These are phyloP conservation scores for Zymoseptoria crescenta DNA, from an alignment of 2,329 filamentous ascomycete species.

Conservation along the genomic window DNA sequence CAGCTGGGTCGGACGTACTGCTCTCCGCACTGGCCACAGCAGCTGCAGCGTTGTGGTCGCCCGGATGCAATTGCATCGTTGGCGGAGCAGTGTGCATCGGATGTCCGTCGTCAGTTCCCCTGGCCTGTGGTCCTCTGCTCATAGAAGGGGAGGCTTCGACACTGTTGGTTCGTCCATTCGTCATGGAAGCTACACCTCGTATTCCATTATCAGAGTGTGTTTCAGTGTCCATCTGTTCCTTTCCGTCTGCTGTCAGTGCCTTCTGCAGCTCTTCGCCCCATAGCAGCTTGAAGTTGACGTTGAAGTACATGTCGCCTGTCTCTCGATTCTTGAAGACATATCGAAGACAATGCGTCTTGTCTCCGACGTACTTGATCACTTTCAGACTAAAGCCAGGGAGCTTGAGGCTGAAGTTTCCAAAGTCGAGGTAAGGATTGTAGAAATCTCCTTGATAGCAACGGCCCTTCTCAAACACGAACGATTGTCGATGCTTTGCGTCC, in stretches of 20 bases:
- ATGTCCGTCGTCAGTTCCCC: background rate
- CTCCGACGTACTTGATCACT: slow-evolving; percentile 40
- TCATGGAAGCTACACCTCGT: slow-evolving; percentile 1
- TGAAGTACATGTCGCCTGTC: slow-evolving; percentile 37
- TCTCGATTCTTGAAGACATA: slow-evolving; percentile 39
- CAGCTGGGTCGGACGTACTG: background rate
- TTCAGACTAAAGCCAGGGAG: slow-evolving; percentile 40
- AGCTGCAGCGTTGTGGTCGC: slow-evolving; percentile 14
- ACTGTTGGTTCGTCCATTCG: background rate
- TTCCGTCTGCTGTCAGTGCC: slow-evolving; percentile 25
- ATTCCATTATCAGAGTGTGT: background rate
- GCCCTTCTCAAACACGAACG: slow-evolving; percentile 38
- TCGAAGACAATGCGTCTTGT: slow-evolving; percentile 40
- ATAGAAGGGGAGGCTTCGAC: background rate
- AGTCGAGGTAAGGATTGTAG: slow-evolving; percentile 43
- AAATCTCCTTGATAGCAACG: slow-evolving; percentile 40
- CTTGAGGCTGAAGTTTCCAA: slow-evolving; percentile 38
- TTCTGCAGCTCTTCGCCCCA: slow-evolving; percentile 37
- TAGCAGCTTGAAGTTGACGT: slow-evolving; percentile 40
- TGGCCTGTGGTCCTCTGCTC: background rate
- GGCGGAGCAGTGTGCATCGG: background rate
- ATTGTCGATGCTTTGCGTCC: slow-evolving; percentile 27
- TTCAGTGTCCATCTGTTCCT: slow-evolving; percentile 2
- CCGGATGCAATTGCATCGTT: slow-evolving; percentile 15
- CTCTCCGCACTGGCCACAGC: background rate